Evolutionary conservation across 2,329 filamentous ascomycete genomes (phyloP).

Genomic region (Colletotrichum truncatum): DNA sequence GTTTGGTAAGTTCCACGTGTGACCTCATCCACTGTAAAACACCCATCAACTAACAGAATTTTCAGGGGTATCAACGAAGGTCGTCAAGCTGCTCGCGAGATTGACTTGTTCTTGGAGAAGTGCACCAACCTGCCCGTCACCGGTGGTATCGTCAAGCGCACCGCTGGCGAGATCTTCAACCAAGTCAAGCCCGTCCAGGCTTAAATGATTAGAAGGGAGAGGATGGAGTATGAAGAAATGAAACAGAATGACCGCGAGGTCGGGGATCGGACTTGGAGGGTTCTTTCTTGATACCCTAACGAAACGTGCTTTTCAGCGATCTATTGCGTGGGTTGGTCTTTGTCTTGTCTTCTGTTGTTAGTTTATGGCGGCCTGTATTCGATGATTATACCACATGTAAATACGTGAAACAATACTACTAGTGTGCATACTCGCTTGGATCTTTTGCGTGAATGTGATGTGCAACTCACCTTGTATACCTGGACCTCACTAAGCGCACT

Average conservation of each 20-base stretch:
- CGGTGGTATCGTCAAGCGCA: conserved; percentile 89
- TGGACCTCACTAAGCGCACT: too few relatives aligned
- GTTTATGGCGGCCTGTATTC: neutral
- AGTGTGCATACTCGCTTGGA: neutral
- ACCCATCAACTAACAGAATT: conserved; percentile 44
- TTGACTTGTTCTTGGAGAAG: conserved; percentile 86
- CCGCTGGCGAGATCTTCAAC: conserved; percentile 75
- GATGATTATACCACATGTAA: neutral
- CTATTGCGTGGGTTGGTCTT: neutral
- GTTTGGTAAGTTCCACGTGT: conserved; percentile 76
- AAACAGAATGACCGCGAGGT: neutral
- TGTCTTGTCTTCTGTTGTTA: neutral
- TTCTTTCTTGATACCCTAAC: conserved; percentile 4
- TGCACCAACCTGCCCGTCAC: conserved; percentile 86
- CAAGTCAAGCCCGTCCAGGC: conserved; percentile 33
- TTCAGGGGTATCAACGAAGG: conserved; percentile 94
- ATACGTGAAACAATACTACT: neutral
- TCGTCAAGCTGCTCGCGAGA: conserved; percentile 89
- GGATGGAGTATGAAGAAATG: neutral
- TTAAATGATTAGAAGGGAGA: conserved; percentile 7
- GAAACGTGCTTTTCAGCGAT: neutral
- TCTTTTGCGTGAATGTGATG: neutral
- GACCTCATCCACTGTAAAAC: neutral
- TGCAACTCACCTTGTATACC: too few relatives aligned
- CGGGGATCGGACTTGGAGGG: neutral